Conservation (phyloP, 495 filamentous ascomycete species). For the Podospora pseudocomata region DNA sequence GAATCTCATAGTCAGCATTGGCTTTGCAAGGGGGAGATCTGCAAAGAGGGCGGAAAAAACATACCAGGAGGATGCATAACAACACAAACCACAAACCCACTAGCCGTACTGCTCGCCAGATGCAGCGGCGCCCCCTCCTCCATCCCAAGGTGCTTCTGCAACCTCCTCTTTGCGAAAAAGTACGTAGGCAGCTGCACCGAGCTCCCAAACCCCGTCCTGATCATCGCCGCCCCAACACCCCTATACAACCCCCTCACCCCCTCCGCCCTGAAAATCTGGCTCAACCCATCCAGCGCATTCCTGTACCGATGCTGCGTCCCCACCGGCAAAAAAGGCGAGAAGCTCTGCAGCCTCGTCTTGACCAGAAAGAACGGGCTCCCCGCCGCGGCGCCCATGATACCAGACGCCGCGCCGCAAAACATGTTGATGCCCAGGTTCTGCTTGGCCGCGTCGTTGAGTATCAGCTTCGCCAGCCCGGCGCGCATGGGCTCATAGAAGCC, state of each 20-base stretch:
- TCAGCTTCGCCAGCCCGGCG: slow-evolving; percentile 52
- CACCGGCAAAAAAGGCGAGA: slow-evolving; percentile 88
- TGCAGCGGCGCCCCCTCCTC: slow-evolving; percentile 88
- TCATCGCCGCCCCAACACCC: slow-evolving; percentile 92
- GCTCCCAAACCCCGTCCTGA: slow-evolving; percentile 91
- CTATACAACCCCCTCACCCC: slow-evolving; percentile 81
- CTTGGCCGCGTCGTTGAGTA: slow-evolving; percentile 66
- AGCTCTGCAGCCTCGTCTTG: slow-evolving; percentile 94
- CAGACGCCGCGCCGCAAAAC: slow-evolving; percentile 81
- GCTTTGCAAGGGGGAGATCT: not conserved
- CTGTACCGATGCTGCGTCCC: slow-evolving; percentile 93
- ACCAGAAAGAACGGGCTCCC: slow-evolving; percentile 98
- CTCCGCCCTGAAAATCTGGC: slow-evolving; percentile 71
- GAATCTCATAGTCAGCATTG: not conserved
- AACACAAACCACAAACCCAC: slow-evolving; percentile 94
- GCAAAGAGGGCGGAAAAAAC: slow-evolving; percentile 13
- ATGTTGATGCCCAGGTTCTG: slow-evolving; percentile 91
- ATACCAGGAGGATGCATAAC: slow-evolving; percentile 96
- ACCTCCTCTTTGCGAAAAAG: slow-evolving; percentile 89
- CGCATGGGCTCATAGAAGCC: slow-evolving; percentile 98
- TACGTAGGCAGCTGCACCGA: slow-evolving; percentile 96
- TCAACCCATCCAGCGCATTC: slow-evolving; percentile 77
- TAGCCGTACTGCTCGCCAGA: slow-evolving; percentile 80
- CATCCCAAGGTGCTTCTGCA: slow-evolving; percentile 79
- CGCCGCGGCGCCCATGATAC: slow-evolving; percentile 82